These are phyloP conservation scores for Limonium bicolor DNA, from an alignment of 148 eudicot species.

Conservation along the genomic window DNA sequence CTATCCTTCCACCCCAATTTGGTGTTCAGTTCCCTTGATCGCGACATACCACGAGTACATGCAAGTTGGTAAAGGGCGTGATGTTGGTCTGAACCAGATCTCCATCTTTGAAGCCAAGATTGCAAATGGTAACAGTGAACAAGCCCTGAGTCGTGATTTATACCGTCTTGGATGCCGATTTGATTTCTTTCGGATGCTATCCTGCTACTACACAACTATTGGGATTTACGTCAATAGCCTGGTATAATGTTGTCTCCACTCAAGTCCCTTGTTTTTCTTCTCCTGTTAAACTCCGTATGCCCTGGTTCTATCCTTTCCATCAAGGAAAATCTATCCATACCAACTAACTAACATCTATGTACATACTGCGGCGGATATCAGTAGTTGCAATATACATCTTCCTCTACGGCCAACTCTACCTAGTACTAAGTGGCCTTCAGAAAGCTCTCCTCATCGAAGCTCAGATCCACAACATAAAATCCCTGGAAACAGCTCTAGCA, in stretches of 20 bases:
- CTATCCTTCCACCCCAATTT: too few relatives aligned
- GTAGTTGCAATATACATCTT: slow-evolving; percentile 5
- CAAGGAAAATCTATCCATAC: not conserved
- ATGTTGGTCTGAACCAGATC: slow-evolving; percentile 10
- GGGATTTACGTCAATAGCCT: slow-evolving; percentile 8
- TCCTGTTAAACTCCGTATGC: not conserved
- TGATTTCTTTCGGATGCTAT: slow-evolving; percentile 9
- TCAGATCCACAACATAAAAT: slow-evolving; percentile 1
- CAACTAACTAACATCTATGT: slow-evolving; percentile 2
- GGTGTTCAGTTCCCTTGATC: too few relatives aligned
- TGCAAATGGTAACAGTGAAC: slow-evolving; percentile 9
- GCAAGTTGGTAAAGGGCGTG: slow-evolving; percentile 10
- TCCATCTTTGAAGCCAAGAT: slow-evolving; percentile 11
- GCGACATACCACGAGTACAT: slow-evolving; percentile 11
- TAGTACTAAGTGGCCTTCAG: slow-evolving; percentile 8
- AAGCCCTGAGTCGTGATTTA: slow-evolving; percentile 8
- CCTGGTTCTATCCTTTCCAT: not conserved
- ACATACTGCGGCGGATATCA: slow-evolving; percentile 3
- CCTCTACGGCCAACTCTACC: slow-evolving; percentile 8
- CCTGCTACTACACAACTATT: slow-evolving; percentile 8
- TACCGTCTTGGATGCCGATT: slow-evolving; percentile 7
- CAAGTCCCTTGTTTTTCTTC: too few relatives aligned
- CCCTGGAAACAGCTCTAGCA: slow-evolving; percentile 1
- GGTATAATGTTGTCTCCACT: not conserved
- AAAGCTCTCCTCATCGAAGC: not conserved